phyloP scores from a whole-genome alignment of 192 early-diverging fungal species.

The Fimicolochytrium jonesii region DNA sequence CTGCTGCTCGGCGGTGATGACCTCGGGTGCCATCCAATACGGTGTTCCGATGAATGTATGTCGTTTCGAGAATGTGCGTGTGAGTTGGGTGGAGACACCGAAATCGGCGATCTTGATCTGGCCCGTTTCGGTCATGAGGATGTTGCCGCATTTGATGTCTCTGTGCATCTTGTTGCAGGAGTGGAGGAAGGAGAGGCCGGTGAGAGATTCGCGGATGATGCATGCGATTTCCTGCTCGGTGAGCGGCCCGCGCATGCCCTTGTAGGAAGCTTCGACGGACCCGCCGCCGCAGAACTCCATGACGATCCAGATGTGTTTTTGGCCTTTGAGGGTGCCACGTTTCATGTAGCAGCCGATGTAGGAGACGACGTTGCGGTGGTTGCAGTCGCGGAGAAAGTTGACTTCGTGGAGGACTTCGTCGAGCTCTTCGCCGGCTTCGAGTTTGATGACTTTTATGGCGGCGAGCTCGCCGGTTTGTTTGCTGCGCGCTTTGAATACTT shows the following conservation, averaged over 20 bases:
- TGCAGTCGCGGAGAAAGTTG: slow-evolving; percentile 54
- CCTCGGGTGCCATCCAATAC: slow-evolving; percentile 57
- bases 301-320: slow-evolving; percentile 53
- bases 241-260: slow-evolving; percentile 40
- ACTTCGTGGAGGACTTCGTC: slow-evolving; percentile 58
- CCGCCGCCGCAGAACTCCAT: slow-evolving; percentile 67
- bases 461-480: slow-evolving; percentile 32
- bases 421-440: slow-evolving; percentile 55
- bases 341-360: slow-evolving; percentile 59
- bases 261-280: slow-evolving; percentile 49
- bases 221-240: slow-evolving; percentile 39
- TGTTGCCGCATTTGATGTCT: slow-evolving; percentile 96
- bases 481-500: slow-evolving; percentile 46
- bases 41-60: slow-evolving; percentile 98
- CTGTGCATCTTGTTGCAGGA: slow-evolving; percentile 48
- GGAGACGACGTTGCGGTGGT: slow-evolving; percentile 48
- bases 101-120: slow-evolving; percentile 96
- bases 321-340: slow-evolving; percentile 42
- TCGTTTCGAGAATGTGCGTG: slow-evolving; percentile 69
- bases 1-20: slow-evolving; percentile 45
- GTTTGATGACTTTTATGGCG: slow-evolving; percentile 55
- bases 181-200: slow-evolving; percentile 50
- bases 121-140: slow-evolving; percentile 70
- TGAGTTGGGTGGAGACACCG: slow-evolving; percentile 90
- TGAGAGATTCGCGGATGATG: slow-evolving; percentile 44